Evolutionary conservation across 306 rosid genomes (phyloP), one percentile per base, ranked within the genome.

Genomic region (Corylus avellana): DNA sequence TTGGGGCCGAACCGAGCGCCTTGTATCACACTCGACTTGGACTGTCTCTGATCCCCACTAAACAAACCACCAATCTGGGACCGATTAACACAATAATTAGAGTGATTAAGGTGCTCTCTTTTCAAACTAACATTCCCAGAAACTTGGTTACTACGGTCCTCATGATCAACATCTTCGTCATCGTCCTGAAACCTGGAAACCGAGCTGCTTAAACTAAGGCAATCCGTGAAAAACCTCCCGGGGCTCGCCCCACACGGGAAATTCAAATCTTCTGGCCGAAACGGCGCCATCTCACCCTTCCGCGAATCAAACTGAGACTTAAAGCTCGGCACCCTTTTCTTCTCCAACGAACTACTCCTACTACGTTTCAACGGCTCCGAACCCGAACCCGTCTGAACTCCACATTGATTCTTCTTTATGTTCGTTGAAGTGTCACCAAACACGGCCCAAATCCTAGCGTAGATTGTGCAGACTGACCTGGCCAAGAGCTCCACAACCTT

Each of bases 401-500:
- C 82, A 51, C 61, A 59, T 7, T 86, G 89, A 72, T 59, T 83
- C 71, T 73, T 71, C 67, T 27, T 77, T 80, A 61, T 84, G 57
- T 76, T 87, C 80, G 70, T 53, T 9, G 78, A 83, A 80, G 91
- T 74, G 51, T 90, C 93, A 17, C 91, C 95, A 53, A 90, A 92
- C 63, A 90, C 82, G 13, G 80, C 77, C 53, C 86, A 83, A 72
- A 95, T 88, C 67, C 96, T 84, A 1, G 96, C 95, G 76, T 89
- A 93, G 67, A 95, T 79, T 5, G 99, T 95, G 80, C 99, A 95
- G 42, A 90, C 98, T 3, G 98, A 90, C 78, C 99, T 90, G n/a
- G 90, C 99, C 85, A 95, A 78, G 81, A 95, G 80, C 77, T 95
- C 99, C 74, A 95, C 96, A 75, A 93, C 93, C 90, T 91, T 95